These are phyloP conservation scores for Chaetomiaceae sp. DNA, from an alignment of 2,329 filamentous ascomycete genomes.

Conservation along the genomic window DNA sequence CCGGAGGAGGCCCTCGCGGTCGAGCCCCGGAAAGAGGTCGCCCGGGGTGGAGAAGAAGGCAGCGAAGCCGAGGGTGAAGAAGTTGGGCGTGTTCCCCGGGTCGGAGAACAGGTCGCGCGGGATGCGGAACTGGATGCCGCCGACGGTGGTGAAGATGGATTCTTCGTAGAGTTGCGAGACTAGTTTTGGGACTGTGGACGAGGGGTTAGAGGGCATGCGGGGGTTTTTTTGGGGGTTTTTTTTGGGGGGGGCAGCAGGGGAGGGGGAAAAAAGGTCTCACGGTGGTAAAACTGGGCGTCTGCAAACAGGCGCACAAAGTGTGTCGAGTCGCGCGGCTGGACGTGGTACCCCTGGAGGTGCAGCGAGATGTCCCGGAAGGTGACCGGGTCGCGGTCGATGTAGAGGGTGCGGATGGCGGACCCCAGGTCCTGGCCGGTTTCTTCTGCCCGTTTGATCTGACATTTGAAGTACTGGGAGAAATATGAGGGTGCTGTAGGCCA, in stretches of 20 bases:
- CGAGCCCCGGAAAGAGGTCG: constrained; percentile 81
- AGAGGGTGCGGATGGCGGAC: constrained; percentile 67
- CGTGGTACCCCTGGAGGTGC: constrained; percentile 88
- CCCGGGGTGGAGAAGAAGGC: constrained; percentile 78
- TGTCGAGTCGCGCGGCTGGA: constrained; percentile 72
- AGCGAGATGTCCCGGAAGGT: constrained; percentile 87
- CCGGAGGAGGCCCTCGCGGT: constrained; percentile 71
- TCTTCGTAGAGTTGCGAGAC: constrained; percentile 89
- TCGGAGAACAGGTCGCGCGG: constrained; percentile 78
- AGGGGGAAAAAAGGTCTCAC: constrained; percentile 43
- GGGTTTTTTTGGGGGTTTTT: no score
- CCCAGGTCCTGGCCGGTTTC: constrained; percentile 51
- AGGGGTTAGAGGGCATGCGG: constrained; percentile 5
- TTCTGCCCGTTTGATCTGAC: constrained; percentile 66
- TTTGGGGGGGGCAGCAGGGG: no score
- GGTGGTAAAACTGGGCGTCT: constrained; percentile 89
- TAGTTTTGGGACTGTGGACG: constrained; percentile 69
- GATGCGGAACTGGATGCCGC: constrained; percentile 81
- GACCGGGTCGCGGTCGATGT: constrained; percentile 87
- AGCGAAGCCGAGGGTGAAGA: constrained; percentile 86
- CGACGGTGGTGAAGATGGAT: constrained; percentile 88
- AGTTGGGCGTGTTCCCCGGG: constrained; percentile 90
- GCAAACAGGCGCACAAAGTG: constrained; percentile 92
- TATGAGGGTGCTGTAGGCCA: constrained; percentile 73
- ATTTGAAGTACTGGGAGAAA: constrained; percentile 89